A percentile compares a stretch with the other conserved stretches of the same genome.
Conservation (phyloP, 495 filamentous ascomycete genomes). For the Daldinia childiae region DNA sequence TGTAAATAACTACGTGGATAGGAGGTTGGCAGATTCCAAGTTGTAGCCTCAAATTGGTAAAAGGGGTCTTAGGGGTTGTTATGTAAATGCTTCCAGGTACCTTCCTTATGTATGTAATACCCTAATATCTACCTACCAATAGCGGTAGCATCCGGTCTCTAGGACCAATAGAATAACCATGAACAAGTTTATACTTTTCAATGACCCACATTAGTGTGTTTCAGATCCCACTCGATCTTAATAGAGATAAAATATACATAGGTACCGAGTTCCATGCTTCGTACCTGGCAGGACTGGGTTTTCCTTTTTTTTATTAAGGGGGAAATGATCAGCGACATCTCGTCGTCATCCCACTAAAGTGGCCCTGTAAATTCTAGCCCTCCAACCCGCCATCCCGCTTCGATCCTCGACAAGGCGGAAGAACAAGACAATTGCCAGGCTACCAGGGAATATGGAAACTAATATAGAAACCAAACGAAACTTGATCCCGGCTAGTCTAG, state of each 20-base stretch:
- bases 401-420: conserved; percentile 21
- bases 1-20: neutral
- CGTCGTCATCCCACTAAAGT: conserved; percentile 13
- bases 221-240: conserved; percentile 30
- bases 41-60: neutral
- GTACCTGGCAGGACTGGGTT: conserved; percentile 4
- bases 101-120: no score
- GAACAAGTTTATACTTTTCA: neutral
- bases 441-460: neutral
- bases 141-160: conserved; percentile 24
- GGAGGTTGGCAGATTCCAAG: neutral
- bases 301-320: conserved; percentile 31
- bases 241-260: neutral
- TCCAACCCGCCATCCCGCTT: neutral
- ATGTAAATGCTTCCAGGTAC: neutral
- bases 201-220: conserved; percentile 33
- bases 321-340: conserved; percentile 32
- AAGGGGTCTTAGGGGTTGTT: no score
- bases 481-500: conserved; percentile 13
- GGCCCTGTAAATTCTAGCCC: conserved; percentile 2
- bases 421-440: neutral
- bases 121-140: conserved; percentile 9
- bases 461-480: conserved; percentile 33
- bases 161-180: conserved; percentile 18
- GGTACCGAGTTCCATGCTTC: neutral